Base-by-base conservation (phyloP, 1,284 basidiomycete species). In the Flammula alnicola region DNA sequence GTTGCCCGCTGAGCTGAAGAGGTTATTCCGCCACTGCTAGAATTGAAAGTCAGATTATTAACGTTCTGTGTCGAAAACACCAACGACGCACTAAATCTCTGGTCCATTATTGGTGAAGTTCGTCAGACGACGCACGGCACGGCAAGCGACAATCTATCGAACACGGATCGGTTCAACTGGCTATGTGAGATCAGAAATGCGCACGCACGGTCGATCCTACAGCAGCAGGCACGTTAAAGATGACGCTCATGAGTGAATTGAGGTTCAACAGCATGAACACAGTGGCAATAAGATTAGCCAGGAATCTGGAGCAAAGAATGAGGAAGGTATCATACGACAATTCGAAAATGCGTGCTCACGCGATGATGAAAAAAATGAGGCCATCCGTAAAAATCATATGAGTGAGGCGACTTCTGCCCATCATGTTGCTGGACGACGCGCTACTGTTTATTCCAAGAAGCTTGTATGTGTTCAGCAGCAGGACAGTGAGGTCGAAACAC, bases 141-240 rank as follows among this genome's bases (percentile, higher is more conserved):
- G 81, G 56, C 77, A 81, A 1, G 84, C 84, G 12, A 82, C 85
- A 50, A 86, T 83, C 84, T 87, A 47, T 14, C 40, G 12, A 26
- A 12, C 17, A 42, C 17, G 20, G 29, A 36, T 42, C 9, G 42
- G 35, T 26, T 17, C 44, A 27, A n/a, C 35, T 5, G 33, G 14
- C 42, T 31, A 26, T 11, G 32, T 27, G 45, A 17, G 26, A 4
- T 32, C 14, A 16, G n/a, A 22, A 22, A 40, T 14, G 17, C 23
- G 17, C 35, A 46, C 79, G 58, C 56, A 84, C 84, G 3, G 84
- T 86, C 6, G 80, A 82, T 8, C 77, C 76, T 36, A 87, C 76
- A 11, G 84, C 84, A 22, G 85, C 84, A 10, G 86, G 85, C n/a
- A 88, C 83, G 58, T 88, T 88, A 51, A 81, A 82, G 29, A 88